These are phyloP conservation scores for Keithomyces neogunnii DNA, from an alignment of 2,329 filamentous ascomycete species.

Conservation along the genomic window DNA sequence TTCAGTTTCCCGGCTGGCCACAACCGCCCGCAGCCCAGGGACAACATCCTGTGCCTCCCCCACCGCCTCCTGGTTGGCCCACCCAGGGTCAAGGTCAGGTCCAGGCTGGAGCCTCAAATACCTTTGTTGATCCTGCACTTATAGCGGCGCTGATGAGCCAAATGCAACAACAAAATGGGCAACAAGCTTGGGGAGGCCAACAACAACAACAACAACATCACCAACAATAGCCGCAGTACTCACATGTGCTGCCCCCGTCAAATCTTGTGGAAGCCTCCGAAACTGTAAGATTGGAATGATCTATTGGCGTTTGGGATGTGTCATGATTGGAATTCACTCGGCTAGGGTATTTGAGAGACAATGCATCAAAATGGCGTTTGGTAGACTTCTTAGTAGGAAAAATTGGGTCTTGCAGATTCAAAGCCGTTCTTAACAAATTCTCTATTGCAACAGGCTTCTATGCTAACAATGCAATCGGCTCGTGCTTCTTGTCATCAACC, in stretches of 20 bases:
- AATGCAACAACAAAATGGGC: slow-evolving; percentile 27
- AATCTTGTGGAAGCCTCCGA: no score
- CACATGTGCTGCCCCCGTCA: no score
- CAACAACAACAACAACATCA: slow-evolving; percentile 13
- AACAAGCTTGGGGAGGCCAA: slow-evolving; percentile 20
- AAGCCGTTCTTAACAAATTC: background rate
- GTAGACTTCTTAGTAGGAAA: background rate
- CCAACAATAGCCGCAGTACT: slow-evolving; percentile 15
- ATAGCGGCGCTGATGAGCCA: slow-evolving; percentile 41
- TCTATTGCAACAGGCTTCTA: background rate
- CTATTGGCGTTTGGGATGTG: background rate
- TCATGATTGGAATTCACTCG: background rate
- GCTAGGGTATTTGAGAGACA: background rate
- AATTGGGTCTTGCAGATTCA: background rate
- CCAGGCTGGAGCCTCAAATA: slow-evolving; percentile 24
- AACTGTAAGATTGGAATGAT: background rate
- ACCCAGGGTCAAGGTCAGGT: slow-evolving; percentile 16
- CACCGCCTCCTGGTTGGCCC: slow-evolving; percentile 28
- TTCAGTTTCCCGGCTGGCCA: slow-evolving; percentile 36
- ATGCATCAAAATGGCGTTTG: slow-evolving; percentile 2
- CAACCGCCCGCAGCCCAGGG: slow-evolving; percentile 17
- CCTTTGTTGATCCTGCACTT: slow-evolving; percentile 51
- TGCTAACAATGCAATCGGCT: background rate
- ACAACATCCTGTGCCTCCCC: slow-evolving; percentile 23
- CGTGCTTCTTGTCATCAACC: background rate